Conservation (phyloP, 345 rosid genomes). For the Nephelium lappaceum region DNA sequence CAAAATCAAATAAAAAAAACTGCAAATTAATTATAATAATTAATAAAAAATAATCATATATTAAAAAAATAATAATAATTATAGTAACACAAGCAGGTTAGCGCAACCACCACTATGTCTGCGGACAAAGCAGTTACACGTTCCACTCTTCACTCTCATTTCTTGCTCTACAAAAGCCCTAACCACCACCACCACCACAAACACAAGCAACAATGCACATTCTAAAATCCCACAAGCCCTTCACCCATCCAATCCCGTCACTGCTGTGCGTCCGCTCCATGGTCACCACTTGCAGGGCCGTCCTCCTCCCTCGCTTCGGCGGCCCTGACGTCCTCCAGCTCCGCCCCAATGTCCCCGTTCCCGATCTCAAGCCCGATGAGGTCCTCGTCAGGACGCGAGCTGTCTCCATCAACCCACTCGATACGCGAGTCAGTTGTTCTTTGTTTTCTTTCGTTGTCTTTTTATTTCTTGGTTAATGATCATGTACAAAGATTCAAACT, state of each 20-base stretch:
- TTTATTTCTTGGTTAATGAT: conserved; percentile 11
- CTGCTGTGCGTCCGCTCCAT: conserved; percentile 41
- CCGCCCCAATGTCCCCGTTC: conserved; percentile 70
- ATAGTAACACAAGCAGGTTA: too few relatives aligned
- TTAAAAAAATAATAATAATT: too few relatives aligned
- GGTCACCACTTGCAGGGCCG: conserved; percentile 80
- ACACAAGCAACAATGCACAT: conserved; percentile 30
- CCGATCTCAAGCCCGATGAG: conserved; percentile 74
- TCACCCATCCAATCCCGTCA: not conserved
- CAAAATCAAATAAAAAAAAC: too few relatives aligned
- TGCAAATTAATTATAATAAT: too few relatives aligned
- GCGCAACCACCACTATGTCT: too few relatives aligned
- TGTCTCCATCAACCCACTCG: conserved; percentile 91
- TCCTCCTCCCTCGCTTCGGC: conserved; percentile 83
- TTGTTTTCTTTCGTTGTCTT: not conserved
- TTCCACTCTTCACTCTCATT: conserved; percentile 26
- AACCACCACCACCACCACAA: not conserved
- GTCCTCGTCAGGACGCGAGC: conserved; percentile 86
- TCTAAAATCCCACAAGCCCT: conserved; percentile 15
- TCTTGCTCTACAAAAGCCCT: conserved; percentile 4
- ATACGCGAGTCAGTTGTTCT: conserved; percentile 67
- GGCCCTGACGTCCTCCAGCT: conserved; percentile 88
- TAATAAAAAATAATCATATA: too few relatives aligned
- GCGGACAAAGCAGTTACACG: conserved; percentile 44
- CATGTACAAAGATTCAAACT: not conserved